A percentile compares a stretch with the other conserved stretches of the same genome.
phyloP scores from a whole-genome alignment of 1,284 basidiomycete species.

The Fomitiporia mediterranea region DNA sequence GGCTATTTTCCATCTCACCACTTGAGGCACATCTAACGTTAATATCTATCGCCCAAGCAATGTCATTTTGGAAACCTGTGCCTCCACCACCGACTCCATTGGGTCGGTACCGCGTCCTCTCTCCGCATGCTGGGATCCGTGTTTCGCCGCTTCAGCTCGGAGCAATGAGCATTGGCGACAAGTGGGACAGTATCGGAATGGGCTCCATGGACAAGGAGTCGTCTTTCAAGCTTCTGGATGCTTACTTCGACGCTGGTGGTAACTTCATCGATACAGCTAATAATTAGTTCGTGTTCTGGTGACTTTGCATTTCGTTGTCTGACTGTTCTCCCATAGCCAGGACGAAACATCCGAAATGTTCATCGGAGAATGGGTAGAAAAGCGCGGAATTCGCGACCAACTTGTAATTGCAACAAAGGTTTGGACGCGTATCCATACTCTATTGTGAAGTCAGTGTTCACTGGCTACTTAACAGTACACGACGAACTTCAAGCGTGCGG shows the following conservation, averaged over 20 bases:
- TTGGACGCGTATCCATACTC: not conserved
- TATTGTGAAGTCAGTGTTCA: not conserved
- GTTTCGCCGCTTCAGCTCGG: conserved; percentile 47
- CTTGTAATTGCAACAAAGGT: conserved; percentile 36
- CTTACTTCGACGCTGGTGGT: conserved; percentile 23
- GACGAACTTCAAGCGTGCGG: conserved; percentile 24
- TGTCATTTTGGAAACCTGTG: conserved; percentile 6
- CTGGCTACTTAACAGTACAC: conserved; percentile 24
- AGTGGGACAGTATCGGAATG: conserved; percentile 28
- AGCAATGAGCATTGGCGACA: conserved; percentile 42
- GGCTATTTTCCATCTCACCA: not conserved
- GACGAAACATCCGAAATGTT: conserved; percentile 23
- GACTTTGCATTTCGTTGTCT: not conserved
- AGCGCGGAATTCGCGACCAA: conserved; percentile 33
- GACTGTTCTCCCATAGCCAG: conserved; percentile 8
- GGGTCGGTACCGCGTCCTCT: conserved; percentile 16
- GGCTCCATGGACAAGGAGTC: conserved; percentile 17
- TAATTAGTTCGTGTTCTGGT: conserved; percentile 16
- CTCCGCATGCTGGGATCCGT: conserved; percentile 14
- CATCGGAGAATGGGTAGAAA: conserved; percentile 37
- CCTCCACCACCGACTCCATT: conserved; percentile 3
- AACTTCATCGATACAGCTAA: conserved; percentile 25
- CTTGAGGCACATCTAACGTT: not conserved
- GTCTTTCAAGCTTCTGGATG: conserved; percentile 24
- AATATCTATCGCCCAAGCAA: not conserved